Conservation (phyloP, 305 asterid species). For the Fraxinus nigra region DNA sequence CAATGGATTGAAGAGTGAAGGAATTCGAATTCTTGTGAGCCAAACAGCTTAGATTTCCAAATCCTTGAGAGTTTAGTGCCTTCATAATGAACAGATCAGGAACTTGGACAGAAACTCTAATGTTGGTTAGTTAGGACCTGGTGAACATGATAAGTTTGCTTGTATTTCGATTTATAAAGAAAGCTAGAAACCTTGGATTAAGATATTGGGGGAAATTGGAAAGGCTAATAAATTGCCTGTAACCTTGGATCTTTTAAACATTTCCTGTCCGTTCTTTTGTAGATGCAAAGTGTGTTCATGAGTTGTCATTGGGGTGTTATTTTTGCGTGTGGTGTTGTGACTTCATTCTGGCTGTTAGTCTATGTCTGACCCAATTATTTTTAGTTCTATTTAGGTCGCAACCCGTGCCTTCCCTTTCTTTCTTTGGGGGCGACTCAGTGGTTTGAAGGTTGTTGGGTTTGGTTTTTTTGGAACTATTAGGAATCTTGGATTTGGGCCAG, state of each 20-base stretch:
- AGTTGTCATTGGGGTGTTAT: background rate
- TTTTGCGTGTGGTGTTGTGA: background rate
- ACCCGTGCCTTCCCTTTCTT: background rate
- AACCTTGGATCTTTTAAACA: background rate
- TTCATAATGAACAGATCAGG: background rate
- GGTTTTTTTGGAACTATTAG: background rate
- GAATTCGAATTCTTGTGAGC: background rate
- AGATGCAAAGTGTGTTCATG: background rate
- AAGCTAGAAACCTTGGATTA: background rate
- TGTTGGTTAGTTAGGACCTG: background rate
- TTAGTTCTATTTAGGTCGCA: background rate
- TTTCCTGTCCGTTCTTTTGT: background rate
- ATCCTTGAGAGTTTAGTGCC: background rate
- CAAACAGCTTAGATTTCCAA: background rate
- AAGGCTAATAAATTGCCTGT: background rate
- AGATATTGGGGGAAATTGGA: background rate
- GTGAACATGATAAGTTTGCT: background rate
- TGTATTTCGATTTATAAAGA: background rate
- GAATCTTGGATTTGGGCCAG: background rate
- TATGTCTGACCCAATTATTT: background rate
- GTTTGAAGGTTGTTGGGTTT: background rate
- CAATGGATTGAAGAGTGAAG: background rate
- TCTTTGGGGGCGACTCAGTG: background rate
- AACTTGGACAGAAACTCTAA: background rate
- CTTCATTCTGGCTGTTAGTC: background rate